Conservation (phyloP, 257 asterid genomes). For the Prunella vulgaris region DNA sequence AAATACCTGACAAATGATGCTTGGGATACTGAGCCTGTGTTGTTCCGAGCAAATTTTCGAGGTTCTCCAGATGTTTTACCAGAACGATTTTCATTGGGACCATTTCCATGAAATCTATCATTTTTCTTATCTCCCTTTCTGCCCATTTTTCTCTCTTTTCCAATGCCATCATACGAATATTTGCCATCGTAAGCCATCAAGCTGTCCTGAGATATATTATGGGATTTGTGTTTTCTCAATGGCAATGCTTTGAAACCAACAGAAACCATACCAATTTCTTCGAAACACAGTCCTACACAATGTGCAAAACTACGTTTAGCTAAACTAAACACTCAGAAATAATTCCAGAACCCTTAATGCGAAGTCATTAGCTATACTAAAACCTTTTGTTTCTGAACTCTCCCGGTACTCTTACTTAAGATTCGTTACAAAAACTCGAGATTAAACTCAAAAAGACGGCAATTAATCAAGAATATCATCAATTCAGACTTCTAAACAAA, state of each 20-base stretch:
- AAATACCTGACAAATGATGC: slow-evolving; percentile 66
- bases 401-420: not conserved
- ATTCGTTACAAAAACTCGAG: not conserved
- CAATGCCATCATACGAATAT: slow-evolving; percentile 24
- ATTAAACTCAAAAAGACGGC: too few relatives aligned
- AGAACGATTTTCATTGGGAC: slow-evolving; percentile 28
- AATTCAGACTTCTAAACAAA: too few relatives aligned
- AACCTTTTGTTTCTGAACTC: not conserved
- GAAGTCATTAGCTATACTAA: not conserved
- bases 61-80: slow-evolving; percentile 26
- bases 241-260: slow-evolving; percentile 52
- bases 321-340: not conserved
- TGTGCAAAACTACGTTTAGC: not conserved
- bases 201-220: slow-evolving; percentile 22
- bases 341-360: not conserved
- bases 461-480: too few relatives aligned
- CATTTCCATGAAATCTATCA: slow-evolving; percentile 33
- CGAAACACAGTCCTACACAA: not conserved
- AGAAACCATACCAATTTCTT: slow-evolving; percentile 38
- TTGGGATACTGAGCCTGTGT: slow-evolving; percentile 21
- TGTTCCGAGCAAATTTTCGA: slow-evolving; percentile 33
- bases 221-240: slow-evolving; percentile 33
- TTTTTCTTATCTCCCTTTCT: slow-evolving; percentile 42
- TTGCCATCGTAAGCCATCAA: slow-evolving; percentile 33
- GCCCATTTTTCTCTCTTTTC: slow-evolving; percentile 50